phyloP scores from a whole-genome alignment of 2,329 filamentous ascomycete species.

The Aspergillus sp. region DNA sequence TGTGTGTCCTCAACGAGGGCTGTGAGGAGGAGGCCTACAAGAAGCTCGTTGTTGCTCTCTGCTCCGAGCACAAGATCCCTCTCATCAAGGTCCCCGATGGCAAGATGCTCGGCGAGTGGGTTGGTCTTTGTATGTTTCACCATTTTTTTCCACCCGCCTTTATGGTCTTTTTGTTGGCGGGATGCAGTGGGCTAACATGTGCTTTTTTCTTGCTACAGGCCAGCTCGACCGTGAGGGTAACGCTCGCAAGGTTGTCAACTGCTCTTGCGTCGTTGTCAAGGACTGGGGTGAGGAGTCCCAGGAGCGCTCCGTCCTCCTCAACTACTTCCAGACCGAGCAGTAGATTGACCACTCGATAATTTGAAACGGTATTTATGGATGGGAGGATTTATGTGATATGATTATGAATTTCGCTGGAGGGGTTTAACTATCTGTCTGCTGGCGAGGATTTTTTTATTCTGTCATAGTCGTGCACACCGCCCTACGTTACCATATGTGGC shows the following conservation, averaged over 20 bases:
- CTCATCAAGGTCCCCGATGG: slow-evolving; percentile 99
- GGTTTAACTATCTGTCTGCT: not conserved
- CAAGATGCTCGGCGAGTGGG: slow-evolving; percentile 99
- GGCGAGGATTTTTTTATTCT: not conserved
- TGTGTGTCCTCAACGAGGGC: slow-evolving; percentile 99
- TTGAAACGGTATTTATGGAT: not conserved
- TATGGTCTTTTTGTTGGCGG: not conserved
- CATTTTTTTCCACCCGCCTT: not conserved
- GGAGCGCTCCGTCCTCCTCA: slow-evolving; percentile 97
- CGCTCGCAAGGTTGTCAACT: slow-evolving; percentile 99
- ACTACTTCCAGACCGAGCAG: slow-evolving; percentile 95
- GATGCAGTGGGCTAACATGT: not conserved
- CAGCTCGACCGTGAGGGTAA: slow-evolving; percentile 99
- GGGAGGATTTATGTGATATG: not conserved
- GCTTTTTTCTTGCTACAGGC: slow-evolving; percentile 55
- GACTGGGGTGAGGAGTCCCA: slow-evolving; percentile 99
- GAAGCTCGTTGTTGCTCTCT: slow-evolving; percentile 98
- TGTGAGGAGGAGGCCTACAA: slow-evolving; percentile 99
- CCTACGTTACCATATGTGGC: not conserved
- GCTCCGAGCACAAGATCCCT: slow-evolving; percentile 99
- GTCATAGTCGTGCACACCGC: not conserved
- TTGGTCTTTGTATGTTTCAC: slow-evolving; percentile 86
- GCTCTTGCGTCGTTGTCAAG: slow-evolving; percentile 99
- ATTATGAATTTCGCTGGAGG: not conserved
- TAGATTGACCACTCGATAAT: slow-evolving; percentile 29